These are phyloP conservation scores for Colletotrichum neosansevieriae DNA, from an alignment of 2,329 filamentous ascomycete genomes.

Conservation along the genomic window DNA sequence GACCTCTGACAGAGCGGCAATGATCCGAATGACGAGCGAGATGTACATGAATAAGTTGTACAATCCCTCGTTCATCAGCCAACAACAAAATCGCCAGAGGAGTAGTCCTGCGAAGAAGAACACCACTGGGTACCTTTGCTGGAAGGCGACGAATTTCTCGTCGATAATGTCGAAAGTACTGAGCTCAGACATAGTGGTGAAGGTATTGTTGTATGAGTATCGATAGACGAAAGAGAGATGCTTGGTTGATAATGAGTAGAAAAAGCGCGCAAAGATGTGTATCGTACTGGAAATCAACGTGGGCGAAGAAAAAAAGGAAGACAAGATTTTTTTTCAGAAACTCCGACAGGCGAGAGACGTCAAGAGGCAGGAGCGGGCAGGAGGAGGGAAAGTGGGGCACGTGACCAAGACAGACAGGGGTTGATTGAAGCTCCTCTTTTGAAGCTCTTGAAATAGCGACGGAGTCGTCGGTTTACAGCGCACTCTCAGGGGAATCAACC, in stretches of 20 bases:
- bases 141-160: no score
- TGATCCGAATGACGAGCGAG: background rate
- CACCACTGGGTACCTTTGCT: no score
- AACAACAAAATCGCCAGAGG: no score
- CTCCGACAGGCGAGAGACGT: background rate
- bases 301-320: slow-evolving; percentile 4
- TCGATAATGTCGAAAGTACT: no score
- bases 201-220: no score
- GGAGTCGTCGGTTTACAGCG: background rate
- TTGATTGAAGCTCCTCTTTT: background rate
- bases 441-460: background rate
- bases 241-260: background rate
- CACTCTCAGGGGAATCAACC: background rate
- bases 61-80: no score
- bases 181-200: no score
- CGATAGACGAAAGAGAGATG: background rate
- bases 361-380: background rate
- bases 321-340: background rate
- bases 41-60: background rate
- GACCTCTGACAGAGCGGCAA: background rate
- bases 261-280: background rate
- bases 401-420: slow-evolving; percentile 2
- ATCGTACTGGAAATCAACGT: slow-evolving; percentile 10
- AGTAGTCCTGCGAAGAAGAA: no score
- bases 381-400: background rate